Base-by-base conservation (phyloP, 2,329 filamentous ascomycete genomes). In the Aspergillus ochraceus region DNA sequence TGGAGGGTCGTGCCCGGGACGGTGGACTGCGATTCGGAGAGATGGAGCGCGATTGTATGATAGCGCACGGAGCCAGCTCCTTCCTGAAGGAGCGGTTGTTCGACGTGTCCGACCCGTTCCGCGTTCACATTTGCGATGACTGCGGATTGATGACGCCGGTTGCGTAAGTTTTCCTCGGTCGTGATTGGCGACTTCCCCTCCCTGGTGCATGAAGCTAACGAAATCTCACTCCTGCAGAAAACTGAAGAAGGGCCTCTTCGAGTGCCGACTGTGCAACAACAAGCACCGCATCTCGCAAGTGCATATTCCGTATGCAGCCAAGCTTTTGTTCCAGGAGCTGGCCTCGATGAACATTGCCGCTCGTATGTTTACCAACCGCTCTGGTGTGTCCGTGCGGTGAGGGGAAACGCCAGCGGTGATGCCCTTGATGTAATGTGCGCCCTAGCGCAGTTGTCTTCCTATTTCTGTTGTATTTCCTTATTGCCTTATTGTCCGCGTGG, bases 41-140 rank as follows among this genome's bases (percentile, higher is more conserved):
- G 84, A 99, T 99, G 95, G 96, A 99, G 80, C 94, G 96, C 81
- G 96, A 99, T 86, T 99, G 95, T 77, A 99, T 99, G 95, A 99
- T 99, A 82, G 92, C 96, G n/a, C 96, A 99, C 76, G 95, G 95
- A 74, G 95, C 96, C 3, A 94, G 92, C 57, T 90, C 93, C 1
- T 99, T 99, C 85, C 80, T 99, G 73, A 99, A 99, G 81, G 95
- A 99, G 83, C 88, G 95, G 71, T 80, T 99, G 60, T 97, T 99
- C 71, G 94, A 98, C 76, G 95, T 99, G 54, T 97, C 92, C 55
- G 95, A 99, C 81, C 94, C 95, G 42, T 99, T 98, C 85, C 86
- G 93, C 77, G 95, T 99, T 60, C 95, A 99, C 78, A 90, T 99
- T 71, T 99, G 95, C 81, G 95, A 99, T 79, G 96, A 98, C 71